Evolutionary conservation across 2,329 filamentous ascomycete genomes (phyloP).

Genomic region (Pseudocercospora vitis): DNA sequence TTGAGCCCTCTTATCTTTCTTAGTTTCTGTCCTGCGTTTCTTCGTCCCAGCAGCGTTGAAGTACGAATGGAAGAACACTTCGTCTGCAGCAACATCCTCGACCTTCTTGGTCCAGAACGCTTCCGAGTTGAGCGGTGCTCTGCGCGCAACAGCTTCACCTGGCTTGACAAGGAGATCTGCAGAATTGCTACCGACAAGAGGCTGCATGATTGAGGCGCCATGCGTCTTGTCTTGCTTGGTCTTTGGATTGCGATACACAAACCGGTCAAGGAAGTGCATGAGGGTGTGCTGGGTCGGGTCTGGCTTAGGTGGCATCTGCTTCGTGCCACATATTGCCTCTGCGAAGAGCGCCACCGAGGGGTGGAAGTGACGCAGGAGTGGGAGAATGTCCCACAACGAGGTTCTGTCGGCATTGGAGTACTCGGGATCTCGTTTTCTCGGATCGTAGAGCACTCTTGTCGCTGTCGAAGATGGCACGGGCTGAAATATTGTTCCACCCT

Average conservation of each 20-base stretch:
- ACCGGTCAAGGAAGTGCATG: conserved; percentile 94
- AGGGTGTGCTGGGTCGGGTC: conserved; percentile 87
- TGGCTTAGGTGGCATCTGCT: conserved; percentile 78
- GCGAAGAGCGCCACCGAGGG: conserved; percentile 85
- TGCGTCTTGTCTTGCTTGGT: conserved; percentile 59
- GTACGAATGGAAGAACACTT: conserved; percentile 98
- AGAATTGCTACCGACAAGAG: conserved; percentile 66
- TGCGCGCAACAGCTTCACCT: conserved; percentile 43
- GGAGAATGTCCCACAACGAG: conserved; percentile 89
- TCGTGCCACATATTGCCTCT: conserved; percentile 65
- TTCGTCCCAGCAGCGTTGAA: conserved; percentile 67
- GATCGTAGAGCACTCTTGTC: conserved; percentile 64
- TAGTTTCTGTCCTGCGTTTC: conserved; percentile 55
- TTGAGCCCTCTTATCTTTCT: conserved; percentile 53
- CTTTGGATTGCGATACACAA: conserved; percentile 96
- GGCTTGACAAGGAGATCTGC: conserved; percentile 62
- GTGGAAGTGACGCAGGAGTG: conserved; percentile 81
- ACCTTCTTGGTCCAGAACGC: conserved; percentile 87
- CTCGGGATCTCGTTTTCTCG: conserved; percentile 86
- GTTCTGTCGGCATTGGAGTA: conserved; percentile 90
- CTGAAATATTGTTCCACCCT: conserved; percentile 49
- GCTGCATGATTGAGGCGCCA: conserved; percentile 95
- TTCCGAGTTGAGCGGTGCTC: conserved; percentile 74
- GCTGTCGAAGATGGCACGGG: conserved; percentile 22
- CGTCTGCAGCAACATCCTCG: conserved; percentile 84